Evolutionary conservation across 495 filamentous ascomycete species (phyloP).

Genomic region (Geoglossum glabrum): DNA sequence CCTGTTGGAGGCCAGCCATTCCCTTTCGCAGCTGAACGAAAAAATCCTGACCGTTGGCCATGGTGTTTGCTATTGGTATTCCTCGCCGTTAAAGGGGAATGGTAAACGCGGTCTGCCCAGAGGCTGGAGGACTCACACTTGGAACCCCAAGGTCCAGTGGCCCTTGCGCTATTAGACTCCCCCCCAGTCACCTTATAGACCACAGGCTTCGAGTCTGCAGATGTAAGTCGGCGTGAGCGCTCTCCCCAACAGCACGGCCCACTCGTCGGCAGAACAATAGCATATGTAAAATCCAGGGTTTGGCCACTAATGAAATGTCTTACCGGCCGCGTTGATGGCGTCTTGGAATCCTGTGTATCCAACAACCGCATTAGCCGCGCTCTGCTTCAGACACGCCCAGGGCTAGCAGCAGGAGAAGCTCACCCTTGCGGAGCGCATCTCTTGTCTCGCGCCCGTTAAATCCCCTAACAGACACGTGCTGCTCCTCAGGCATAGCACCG

Average conservation of each 20-base stretch:
- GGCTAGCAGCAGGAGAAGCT: not conserved
- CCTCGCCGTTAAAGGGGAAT: not conserved
- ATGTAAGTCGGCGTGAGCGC: not conserved
- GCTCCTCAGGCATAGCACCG: not conserved
- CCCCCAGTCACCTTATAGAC: conserved; percentile 21
- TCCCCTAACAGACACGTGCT: not conserved
- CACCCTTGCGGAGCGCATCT: conserved; percentile 2
- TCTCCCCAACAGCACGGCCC: not conserved
- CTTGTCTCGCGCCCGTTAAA: conserved; percentile 1
- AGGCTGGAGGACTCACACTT: conserved; percentile 21
- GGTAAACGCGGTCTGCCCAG: too few relatives aligned
- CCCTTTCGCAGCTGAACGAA: conserved; percentile 33
- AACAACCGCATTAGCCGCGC: not conserved
- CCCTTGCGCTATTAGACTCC: conserved; percentile 21
- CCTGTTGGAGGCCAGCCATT: conserved; percentile 20
- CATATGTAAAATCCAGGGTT: not conserved
- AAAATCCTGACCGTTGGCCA: conserved; percentile 35
- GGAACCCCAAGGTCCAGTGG: conserved; percentile 27
- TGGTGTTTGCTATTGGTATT: conserved; percentile 24
- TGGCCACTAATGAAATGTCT: not conserved
- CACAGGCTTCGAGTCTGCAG: not conserved
- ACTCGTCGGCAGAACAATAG: not conserved
- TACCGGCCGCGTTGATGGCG: not conserved
- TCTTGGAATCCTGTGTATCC: not conserved
- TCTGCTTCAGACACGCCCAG: not conserved